phyloP scores from a whole-genome alignment of 2,329 filamentous ascomycete genomes.

The Fusarium foetens region DNA sequence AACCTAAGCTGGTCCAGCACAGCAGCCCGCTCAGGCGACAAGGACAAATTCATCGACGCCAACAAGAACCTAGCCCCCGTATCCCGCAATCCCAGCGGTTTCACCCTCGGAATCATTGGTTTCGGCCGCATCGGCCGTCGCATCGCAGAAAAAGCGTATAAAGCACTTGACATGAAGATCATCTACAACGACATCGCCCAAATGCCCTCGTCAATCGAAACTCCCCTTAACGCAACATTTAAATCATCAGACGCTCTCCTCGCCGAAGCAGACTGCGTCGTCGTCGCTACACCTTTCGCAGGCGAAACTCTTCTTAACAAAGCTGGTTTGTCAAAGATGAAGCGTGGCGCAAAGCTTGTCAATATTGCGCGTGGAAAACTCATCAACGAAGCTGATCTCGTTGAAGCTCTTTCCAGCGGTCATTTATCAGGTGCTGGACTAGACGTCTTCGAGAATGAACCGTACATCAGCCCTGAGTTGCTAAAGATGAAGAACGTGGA shows the following conservation, averaged over 20 bases:
- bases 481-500: constrained; percentile 44
- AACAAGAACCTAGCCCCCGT: constrained; percentile 40
- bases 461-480: constrained; percentile 49
- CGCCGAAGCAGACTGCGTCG: constrained; percentile 41
- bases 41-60: constrained; percentile 41
- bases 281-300: constrained; percentile 41
- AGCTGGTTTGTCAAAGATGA: constrained; percentile 74
- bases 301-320: constrained; percentile 50
- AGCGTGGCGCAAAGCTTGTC: constrained; percentile 73
- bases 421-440: constrained; percentile 71
- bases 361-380: constrained; percentile 80
- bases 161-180: constrained; percentile 45
- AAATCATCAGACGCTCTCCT: constrained; percentile 38
- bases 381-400: constrained; percentile 76
- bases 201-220: constrained; percentile 32
- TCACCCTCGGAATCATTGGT: constrained; percentile 42
- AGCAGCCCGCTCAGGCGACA: constrained; percentile 40
- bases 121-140: constrained; percentile 42
- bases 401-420: constrained; percentile 71
- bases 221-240: constrained; percentile 25
- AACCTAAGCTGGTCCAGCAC: constrained; percentile 42
- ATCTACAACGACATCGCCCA: constrained; percentile 42
- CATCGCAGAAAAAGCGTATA: constrained; percentile 44
- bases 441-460: constrained; percentile 79
- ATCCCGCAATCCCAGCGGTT: constrained; percentile 39